Base-by-base conservation (phyloP, 2,329 filamentous ascomycete genomes). In the Colletotrichum higginsianum region DNA sequence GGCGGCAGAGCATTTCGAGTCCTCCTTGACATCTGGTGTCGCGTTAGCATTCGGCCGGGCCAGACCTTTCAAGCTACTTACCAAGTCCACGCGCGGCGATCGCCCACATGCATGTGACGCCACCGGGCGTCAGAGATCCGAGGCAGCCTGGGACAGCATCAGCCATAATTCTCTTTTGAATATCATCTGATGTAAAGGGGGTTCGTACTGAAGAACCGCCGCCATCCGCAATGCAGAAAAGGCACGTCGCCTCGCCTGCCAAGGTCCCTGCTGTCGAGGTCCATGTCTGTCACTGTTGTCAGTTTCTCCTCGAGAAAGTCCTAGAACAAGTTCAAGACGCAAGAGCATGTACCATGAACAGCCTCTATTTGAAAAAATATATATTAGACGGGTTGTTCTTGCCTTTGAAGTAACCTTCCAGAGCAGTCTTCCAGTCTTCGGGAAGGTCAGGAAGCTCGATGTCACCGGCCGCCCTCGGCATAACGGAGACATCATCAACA, bases 21-120 rank as follows among this genome's bases (percentile, higher is more conserved):
- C 63, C 50, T 66, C 63, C 35, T 60, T 66, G 26, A 66, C 63
- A 60, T 66, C 63, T 66, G 26, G 2, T 12, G 2, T 52, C 15
- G 26, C 2, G 44, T 66, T 18, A 50, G 30, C n/a, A n/a, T 21
- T 21, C 1, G 9, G 8, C 4, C 21, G 21, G 38, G 5, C 30
- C 2, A n/a, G 8, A 4, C 23, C 0, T 1, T n/a, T n/a, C 7
- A 7, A 21, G 3, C 26, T 15, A 18, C 63, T 50, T 23, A 66
- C 63, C 63, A 4, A 66, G 53, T 4, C 63, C 63, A 1, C 63
- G 63, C 15, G 63, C 63, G 12, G 63, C 53, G 7, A 66, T 60
- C 35, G 63, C 63, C 63, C 63, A 66, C 63, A 66, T 66, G 44
- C 63, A 66, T 1, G 63, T 66, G 30, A 66, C 63, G 30, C 63